Conservation (phyloP, 2,329 filamentous ascomycete genomes). For the Ophiostoma triangulosporum region DNA sequence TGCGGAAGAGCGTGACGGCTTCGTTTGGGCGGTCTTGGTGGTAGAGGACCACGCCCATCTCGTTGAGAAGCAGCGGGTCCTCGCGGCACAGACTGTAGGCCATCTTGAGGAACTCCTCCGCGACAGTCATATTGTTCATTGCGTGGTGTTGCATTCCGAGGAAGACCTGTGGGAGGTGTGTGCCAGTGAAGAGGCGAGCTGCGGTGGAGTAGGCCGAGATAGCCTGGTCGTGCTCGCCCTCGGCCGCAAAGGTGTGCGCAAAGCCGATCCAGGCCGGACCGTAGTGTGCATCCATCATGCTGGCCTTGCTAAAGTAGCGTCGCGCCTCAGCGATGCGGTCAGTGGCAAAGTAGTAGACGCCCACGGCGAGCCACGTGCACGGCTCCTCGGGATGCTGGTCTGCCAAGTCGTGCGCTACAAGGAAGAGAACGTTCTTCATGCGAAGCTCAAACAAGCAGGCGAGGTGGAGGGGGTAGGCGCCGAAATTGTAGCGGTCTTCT, state of each 20-base stretch:
- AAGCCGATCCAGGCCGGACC: constrained; percentile 98
- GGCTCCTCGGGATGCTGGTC: constrained; percentile 86
- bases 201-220: constrained; percentile 96
- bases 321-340: constrained; percentile 84
- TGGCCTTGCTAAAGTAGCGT: constrained; percentile 93
- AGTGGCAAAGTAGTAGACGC: constrained; percentile 85
- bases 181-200: constrained; percentile 88
- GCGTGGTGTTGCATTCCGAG: constrained; percentile 97
- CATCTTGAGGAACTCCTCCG: constrained; percentile 86
- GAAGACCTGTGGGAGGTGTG: constrained; percentile 89
- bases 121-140: constrained; percentile 84
- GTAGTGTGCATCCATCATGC: constrained; percentile 94
- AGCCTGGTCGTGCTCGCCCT: constrained; percentile 95
- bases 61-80: constrained; percentile 84
- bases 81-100: constrained; percentile 71
- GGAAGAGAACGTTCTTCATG: constrained; percentile 77
- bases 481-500: constrained; percentile 78
- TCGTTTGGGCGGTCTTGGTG: constrained; percentile 70
- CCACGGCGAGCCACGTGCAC: constrained; percentile 86
- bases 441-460: constrained; percentile 81
- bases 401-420: constrained; percentile 83
- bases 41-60: constrained; percentile 92
- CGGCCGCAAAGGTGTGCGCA: constrained; percentile 92
- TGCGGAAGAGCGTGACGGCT: constrained; percentile 63
- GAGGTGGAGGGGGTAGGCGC: constrained; percentile 78